Evolutionary conservation across 768 basidiomycete genomes (phyloP).

Genomic region (Kwoniella sp.): DNA sequence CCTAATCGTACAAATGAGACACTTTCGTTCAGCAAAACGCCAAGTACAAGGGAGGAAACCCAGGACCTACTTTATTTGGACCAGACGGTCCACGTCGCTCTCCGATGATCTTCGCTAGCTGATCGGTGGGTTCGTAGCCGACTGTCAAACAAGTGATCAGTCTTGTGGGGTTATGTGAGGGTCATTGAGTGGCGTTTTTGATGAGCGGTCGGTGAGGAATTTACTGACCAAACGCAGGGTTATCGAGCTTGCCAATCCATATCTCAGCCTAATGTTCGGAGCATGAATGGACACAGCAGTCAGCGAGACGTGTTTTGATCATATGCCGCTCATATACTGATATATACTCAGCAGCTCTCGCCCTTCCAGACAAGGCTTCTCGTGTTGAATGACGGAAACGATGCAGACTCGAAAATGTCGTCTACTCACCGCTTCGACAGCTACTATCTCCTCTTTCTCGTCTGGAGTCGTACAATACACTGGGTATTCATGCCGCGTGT

Average conservation of each 20-base stretch:
- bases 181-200: too few relatives aligned
- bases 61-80: conserved; percentile 77
- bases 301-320: too few relatives aligned
- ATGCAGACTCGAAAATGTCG: too few relatives aligned
- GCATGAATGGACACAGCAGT: too few relatives aligned
- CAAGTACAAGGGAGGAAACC: too few relatives aligned
- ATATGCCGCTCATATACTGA: too few relatives aligned
- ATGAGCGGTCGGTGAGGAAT: neutral
- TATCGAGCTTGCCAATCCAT: conserved; percentile 83
- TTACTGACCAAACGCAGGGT: conserved; percentile 79
- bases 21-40: too few relatives aligned
- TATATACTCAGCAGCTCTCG: too few relatives aligned
- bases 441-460: conserved; percentile 63
- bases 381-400: too few relatives aligned
- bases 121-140: conserved; percentile 75
- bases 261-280: conserved; percentile 62
- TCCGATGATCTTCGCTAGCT: conserved; percentile 71
- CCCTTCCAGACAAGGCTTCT: neutral
- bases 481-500: conserved; percentile 77
- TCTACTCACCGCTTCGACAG: conserved; percentile 55
- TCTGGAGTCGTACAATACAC: conserved; percentile 65
- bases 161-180: neutral
- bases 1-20: conserved; percentile 59
- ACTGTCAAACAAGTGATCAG: conserved; percentile 60
- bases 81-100: conserved; percentile 81